A percentile compares a stretch with the other conserved stretches of the same genome.
Conservation (phyloP, 2,329 filamentous ascomycete genomes). For the Aspergillus bombycis region DNA sequence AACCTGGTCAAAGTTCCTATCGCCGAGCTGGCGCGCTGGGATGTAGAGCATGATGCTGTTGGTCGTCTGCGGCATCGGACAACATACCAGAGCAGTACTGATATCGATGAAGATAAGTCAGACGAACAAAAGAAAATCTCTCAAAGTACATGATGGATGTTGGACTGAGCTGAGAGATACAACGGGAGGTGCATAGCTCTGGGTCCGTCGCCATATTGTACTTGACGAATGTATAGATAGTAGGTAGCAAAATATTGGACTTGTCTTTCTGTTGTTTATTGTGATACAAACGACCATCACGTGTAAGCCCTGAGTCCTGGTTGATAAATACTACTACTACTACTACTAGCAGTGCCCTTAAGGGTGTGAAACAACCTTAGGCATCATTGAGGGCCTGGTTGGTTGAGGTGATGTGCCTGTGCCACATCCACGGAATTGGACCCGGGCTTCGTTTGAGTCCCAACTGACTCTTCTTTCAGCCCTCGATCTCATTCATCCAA, state of each 20-base stretch:
- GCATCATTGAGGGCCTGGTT: not conserved
- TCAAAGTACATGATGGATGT: not conserved
- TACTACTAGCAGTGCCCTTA: too few species aligned
- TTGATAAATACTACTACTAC: too few species aligned
- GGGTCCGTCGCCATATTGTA: not conserved
- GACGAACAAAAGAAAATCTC: not conserved
- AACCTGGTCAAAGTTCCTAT: slow-evolving; percentile 59
- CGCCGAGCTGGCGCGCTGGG: slow-evolving; percentile 58
- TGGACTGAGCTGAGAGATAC: not conserved
- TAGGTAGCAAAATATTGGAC: not conserved
- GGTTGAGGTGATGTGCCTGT: not conserved
- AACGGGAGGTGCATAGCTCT: not conserved
- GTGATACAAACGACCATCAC: not conserved
- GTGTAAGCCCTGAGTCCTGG: not conserved
- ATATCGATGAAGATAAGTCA: not conserved
- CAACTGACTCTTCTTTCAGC: not conserved
- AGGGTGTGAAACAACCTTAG: not conserved
- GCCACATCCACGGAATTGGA: not conserved
- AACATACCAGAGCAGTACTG: not conserved
- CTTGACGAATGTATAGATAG: not conserved
- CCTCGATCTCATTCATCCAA: not conserved
- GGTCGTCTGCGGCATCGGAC: slow-evolving; percentile 23
- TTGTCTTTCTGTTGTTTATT: not conserved
- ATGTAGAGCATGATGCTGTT: slow-evolving; percentile 59
- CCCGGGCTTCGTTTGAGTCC: not conserved